These are phyloP conservation scores for Fusarium sp. DNA, from an alignment of 2,329 filamentous ascomycete genomes.

Conservation along the genomic window DNA sequence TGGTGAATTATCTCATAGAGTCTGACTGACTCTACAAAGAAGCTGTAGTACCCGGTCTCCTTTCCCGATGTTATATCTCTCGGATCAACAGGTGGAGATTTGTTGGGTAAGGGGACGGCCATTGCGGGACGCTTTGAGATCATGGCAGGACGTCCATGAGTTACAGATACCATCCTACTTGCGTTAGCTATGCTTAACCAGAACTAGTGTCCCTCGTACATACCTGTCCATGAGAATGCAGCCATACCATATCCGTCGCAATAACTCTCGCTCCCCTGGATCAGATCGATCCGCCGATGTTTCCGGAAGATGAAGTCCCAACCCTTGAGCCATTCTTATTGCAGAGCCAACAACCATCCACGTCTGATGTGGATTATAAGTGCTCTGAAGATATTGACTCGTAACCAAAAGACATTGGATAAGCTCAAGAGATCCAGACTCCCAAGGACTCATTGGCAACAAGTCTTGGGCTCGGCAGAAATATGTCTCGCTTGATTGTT, in stretches of 20 bases:
- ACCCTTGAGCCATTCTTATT: slow-evolving; percentile 57
- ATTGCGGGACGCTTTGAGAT: slow-evolving; percentile 42
- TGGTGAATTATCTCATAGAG: slow-evolving; percentile 52
- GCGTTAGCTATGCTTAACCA: neutral
- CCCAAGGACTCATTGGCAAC: slow-evolving; percentile 55
- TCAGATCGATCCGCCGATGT: slow-evolving; percentile 43
- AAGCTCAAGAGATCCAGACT: slow-evolving; percentile 54
- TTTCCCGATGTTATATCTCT: neutral
- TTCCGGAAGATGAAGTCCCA: slow-evolving; percentile 57
- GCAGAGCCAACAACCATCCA: slow-evolving; percentile 61
- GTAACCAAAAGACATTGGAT: slow-evolving; percentile 60
- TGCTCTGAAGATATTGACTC: slow-evolving; percentile 61
- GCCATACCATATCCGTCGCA: slow-evolving; percentile 49
- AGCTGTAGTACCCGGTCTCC: slow-evolving; percentile 35
- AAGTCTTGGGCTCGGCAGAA: slow-evolving; percentile 56
- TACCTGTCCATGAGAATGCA: slow-evolving; percentile 54
- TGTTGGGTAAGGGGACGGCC: slow-evolving; percentile 42
- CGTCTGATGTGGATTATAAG: slow-evolving; percentile 57
- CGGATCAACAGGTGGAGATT: neutral
- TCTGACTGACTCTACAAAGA: slow-evolving; percentile 50
- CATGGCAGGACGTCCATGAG: slow-evolving; percentile 50
- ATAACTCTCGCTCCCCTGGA: slow-evolving; percentile 39
- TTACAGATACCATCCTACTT: slow-evolving; percentile 49
- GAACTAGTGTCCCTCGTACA: neutral
- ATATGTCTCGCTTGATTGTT: slow-evolving; percentile 53